Evolutionary conservation across 2,329 filamentous ascomycete genomes (phyloP).

Genomic region (Pseudocercospora pini-densiflorae): DNA sequence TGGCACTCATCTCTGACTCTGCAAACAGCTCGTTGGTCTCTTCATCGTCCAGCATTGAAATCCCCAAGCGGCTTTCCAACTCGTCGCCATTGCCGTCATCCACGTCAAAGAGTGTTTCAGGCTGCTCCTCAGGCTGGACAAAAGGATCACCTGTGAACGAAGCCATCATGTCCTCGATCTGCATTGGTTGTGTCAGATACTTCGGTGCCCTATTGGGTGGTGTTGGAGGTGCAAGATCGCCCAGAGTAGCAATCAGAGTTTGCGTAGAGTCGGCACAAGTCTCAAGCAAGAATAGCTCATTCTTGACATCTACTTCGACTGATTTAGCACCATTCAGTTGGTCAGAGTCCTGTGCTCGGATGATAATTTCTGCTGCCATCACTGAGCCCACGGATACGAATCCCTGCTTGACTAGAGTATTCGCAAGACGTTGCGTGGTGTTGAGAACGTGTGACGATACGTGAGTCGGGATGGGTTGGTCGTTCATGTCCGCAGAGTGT

Average conservation of each 20-base stretch:
- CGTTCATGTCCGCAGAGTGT: slow-evolving; percentile 51
- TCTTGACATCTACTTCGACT: slow-evolving; percentile 79
- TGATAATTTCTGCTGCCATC: slow-evolving; percentile 73
- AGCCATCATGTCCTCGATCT: slow-evolving; percentile 83
- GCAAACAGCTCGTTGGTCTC: slow-evolving; percentile 45
- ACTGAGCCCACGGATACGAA: slow-evolving; percentile 88
- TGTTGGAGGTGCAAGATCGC: slow-evolving; percentile 79
- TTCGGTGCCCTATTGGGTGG: slow-evolving; percentile 82
- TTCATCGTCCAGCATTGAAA: slow-evolving; percentile 26
- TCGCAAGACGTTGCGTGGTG: slow-evolving; percentile 40
- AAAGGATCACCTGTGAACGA: slow-evolving; percentile 91
- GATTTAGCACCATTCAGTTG: slow-evolving; percentile 66
- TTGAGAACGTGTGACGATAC: slow-evolving; percentile 24
- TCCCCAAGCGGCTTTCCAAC: slow-evolving; percentile 36
- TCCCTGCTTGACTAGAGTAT: slow-evolving; percentile 63
- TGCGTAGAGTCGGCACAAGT: slow-evolving; percentile 97
- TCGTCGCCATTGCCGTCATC: slow-evolving; percentile 36
- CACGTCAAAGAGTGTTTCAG: slow-evolving; percentile 54
- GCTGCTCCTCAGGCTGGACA: slow-evolving; percentile 63
- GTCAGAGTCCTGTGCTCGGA: slow-evolving; percentile 63
- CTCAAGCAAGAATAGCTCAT: slow-evolving; percentile 87
- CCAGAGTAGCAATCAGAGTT: slow-evolving; percentile 79
- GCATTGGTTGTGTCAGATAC: slow-evolving; percentile 85
- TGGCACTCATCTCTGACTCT: slow-evolving; percentile 39
- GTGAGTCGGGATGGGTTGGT: slow-evolving; percentile 2